Conservation (phyloP, 371 early-diverging fungal genomes). For the Rhizomucor pusillus region DNA sequence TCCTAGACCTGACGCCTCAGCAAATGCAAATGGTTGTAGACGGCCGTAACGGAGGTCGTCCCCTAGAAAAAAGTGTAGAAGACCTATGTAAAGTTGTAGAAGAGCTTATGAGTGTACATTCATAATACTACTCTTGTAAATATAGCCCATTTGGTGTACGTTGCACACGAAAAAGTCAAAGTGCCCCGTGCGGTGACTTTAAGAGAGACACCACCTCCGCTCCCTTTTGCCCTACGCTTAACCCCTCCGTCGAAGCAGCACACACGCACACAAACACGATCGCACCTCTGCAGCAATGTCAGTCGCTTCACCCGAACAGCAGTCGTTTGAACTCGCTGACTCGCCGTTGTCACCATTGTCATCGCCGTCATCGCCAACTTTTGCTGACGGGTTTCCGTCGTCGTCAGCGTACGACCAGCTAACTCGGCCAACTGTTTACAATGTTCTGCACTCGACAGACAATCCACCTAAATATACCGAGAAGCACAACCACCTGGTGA, state of each 20-base stretch:
- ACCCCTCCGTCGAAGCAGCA: too few relatives aligned
- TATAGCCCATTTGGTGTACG: too few relatives aligned
- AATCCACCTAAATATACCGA: constrained; percentile 28
- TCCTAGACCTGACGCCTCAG: constrained; percentile 68
- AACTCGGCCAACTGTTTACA: constrained; percentile 23
- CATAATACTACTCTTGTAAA: constrained; percentile 15
- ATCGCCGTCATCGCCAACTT: constrained; percentile 19
- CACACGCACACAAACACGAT: too few relatives aligned
- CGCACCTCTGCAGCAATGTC: constrained; percentile 3
- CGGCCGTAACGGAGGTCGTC: constrained; percentile 44
- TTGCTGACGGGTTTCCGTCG: constrained; percentile 9
- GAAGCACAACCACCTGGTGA: constrained; percentile 10
- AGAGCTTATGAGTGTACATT: constrained; percentile 47
- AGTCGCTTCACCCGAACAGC: constrained; percentile 9
- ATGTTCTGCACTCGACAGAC: constrained; percentile 34
- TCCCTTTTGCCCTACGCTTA: too few relatives aligned
- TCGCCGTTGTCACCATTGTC: constrained; percentile 21
- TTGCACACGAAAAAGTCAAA: too few relatives aligned
- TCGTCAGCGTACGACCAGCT: constrained; percentile 1
- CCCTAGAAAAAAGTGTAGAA: constrained; percentile 41
- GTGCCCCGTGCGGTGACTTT: too few relatives aligned
- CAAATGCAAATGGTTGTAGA: constrained; percentile 65
- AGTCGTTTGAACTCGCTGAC: constrained; percentile 17
- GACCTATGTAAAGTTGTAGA: constrained; percentile 50
- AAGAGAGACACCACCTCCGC: too few relatives aligned